Percentiles rank a stretch among this genome's conserved stretches.
Conservation (phyloP, 2,329 filamentous ascomycete species). For the Calonectria pteridis region DNA sequence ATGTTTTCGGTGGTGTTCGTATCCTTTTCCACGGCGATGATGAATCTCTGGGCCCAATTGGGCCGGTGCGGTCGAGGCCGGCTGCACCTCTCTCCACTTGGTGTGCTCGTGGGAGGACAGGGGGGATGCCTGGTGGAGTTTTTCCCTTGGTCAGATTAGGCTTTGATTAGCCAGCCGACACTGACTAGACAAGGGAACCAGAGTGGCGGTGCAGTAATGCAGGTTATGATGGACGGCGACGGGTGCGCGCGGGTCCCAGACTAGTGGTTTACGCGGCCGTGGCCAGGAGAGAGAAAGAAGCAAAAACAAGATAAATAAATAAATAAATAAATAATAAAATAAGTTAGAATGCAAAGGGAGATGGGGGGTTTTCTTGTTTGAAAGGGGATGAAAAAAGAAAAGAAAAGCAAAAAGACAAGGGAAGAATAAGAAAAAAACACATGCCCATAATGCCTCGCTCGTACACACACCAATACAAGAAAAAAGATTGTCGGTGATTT, state of each 20-base stretch:
- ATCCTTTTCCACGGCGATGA: constrained; percentile 9
- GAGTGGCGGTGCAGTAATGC: constrained; percentile 18
- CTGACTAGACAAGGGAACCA: constrained; percentile 7
- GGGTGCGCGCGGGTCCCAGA: constrained; percentile 3
- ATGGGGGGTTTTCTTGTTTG: background rate
- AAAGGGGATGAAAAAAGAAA: background rate
- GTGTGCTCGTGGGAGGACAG: constrained; percentile 5
- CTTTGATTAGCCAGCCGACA: constrained; percentile 15
- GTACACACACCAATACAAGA: background rate
- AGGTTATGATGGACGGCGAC: background rate
- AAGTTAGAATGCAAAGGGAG: background rate
- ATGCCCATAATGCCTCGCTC: background rate
- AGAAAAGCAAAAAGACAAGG: background rate
- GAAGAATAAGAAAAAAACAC: background rate
- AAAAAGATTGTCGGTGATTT: background rate
- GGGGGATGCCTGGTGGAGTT: background rate
- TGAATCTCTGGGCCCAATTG: constrained; percentile 18
- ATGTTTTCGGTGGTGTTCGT: constrained; percentile 10
- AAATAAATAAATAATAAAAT: too few relatives aligned
- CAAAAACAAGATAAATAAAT: background rate
- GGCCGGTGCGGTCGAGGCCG: constrained; percentile 18
- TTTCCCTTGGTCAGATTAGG: background rate
- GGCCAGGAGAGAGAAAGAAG: background rate
- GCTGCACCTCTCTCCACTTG: constrained; percentile 9
- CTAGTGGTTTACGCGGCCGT: constrained; percentile 10